A percentile compares a stretch with the other conserved stretches of the same genome.
These are phyloP conservation scores for Sesbania bispinosa DNA, from an alignment of 306 rosid genomes.

Conservation along the genomic window DNA sequence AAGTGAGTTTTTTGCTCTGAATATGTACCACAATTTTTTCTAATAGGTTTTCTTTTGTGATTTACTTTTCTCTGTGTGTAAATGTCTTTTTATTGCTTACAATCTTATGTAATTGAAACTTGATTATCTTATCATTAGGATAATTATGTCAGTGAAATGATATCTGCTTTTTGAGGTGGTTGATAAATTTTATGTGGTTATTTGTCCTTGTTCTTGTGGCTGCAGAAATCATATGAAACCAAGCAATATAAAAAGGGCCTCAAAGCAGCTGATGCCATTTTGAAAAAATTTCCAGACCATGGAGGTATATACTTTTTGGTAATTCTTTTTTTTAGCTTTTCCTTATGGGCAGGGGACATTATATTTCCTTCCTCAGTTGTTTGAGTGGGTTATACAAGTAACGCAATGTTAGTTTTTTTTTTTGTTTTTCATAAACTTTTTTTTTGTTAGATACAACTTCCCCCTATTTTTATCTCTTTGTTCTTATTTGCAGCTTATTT, in stretches of 20 bases:
- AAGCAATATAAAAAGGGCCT: constrained; percentile 96
- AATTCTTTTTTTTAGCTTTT: not conserved
- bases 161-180: not conserved
- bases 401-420: not conserved
- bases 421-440: no score
- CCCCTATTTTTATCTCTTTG: no score
- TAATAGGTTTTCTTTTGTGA: not conserved
- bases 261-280: constrained; percentile 94
- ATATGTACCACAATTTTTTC: not conserved
- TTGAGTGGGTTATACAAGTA: constrained; percentile 9
- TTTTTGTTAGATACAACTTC: no score
- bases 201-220: constrained; percentile 1
- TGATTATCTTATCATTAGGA: not conserved
- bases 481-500: no score
- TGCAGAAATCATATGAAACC: constrained; percentile 97
- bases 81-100: not conserved
- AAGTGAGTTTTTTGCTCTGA: not conserved
- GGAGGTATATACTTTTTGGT: constrained; percentile 67
- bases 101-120: not conserved
- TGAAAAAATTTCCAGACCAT: constrained; percentile 93
- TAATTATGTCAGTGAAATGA: not conserved
- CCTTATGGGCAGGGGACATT: not conserved
- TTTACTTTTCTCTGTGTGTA: not conserved
- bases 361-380: not conserved
- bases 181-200: constrained; percentile 8